Percentiles rank a stretch among this genome's conserved stretches.
Evolutionary conservation across 2,329 filamentous ascomycete genomes (phyloP).

Genomic region (Cordyceps militaris): DNA sequence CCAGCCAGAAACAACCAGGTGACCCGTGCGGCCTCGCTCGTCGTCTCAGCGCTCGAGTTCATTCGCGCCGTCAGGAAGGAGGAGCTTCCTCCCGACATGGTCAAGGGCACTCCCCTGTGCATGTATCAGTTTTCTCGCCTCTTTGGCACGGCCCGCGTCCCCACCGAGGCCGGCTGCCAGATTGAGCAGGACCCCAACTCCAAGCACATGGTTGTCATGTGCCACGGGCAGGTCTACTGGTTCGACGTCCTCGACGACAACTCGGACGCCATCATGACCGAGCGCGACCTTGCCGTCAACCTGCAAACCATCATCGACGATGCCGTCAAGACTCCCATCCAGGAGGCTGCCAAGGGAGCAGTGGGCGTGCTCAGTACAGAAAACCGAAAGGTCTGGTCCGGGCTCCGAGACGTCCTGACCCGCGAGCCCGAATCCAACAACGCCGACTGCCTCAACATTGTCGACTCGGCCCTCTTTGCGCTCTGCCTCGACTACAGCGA

Average conservation of each 20-base stretch:
- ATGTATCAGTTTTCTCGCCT: constrained; percentile 98
- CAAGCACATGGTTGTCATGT: constrained; percentile 88
- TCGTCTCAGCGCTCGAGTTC: constrained; percentile 84
- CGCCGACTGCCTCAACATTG: constrained; percentile 88
- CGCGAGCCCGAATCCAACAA: constrained; percentile 87
- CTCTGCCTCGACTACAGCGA: constrained; percentile 91
- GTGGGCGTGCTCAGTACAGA: constrained; percentile 92
- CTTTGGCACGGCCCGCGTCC: constrained; percentile 90
- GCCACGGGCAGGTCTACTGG: constrained; percentile 96
- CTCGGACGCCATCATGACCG: constrained; percentile 92
- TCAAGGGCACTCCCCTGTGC: constrained; percentile 78
- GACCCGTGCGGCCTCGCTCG: constrained; percentile 84
- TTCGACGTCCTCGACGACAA: constrained; percentile 96
- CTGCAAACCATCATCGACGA: constrained; percentile 89
- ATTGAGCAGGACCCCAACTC: constrained; percentile 93
- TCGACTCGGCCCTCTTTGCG: constrained; percentile 89
- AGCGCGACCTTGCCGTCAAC: constrained; percentile 87
- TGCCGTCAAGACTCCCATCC: constrained; percentile 79
- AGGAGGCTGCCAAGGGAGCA: constrained; percentile 91
- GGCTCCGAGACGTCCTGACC: constrained; percentile 78
- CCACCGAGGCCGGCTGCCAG: constrained; percentile 88
- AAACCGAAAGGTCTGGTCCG: constrained; percentile 94
- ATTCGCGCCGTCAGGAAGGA: constrained; percentile 88
- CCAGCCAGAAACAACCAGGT: constrained; percentile 95
- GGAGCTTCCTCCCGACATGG: constrained; percentile 80